Base-by-base conservation (phyloP, 768 basidiomycete species). In the Lentinula aciculospora region DNA sequence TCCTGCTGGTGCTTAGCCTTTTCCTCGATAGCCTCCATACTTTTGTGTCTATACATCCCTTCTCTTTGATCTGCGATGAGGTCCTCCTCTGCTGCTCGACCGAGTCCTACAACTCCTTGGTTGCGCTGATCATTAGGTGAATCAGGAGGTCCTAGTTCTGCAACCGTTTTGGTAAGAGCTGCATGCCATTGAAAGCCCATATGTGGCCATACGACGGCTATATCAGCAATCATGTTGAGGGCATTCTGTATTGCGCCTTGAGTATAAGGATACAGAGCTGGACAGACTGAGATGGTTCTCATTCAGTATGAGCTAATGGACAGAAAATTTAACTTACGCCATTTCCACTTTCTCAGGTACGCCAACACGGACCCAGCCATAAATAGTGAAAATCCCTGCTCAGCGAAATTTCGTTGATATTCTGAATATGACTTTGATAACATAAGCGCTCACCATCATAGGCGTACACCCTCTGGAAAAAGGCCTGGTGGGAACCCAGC, bases 361-460 rank as follows among this genome's bases (percentile, higher is more conserved):
- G 55, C 44, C 39, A 60, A 36, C 3, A 60, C 59, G 23, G 59
- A 60, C 23, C 59, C 59, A 13, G 59, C 55, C 59, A 60, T 60
- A 42, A 49, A 60, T 15, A 60, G 29, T 13, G 59, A 55, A 34
- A 60, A 60, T 29, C 59, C 59, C 59, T 60, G 32, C 2, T 28
- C 13, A n/a, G n/a, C 31, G 13, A 39, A 25, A 21, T 54, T 6
- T 19, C 19, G 60, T 61, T 7, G n/a, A 12, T 21, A n/a, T 10
- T 36, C 19, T 10, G 17, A 19, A 19, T 13, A 32, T 21, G 31
- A 4, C 6, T 28, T 28, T 8, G 32, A 31, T 23, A 36, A 15
- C 9, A 46, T 13, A 1, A 36, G 15, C 17, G 15, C 56, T 63
- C 60, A 49, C 69, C 68, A 55, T 66, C 65, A 67, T 67, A 63